Base-by-base conservation (phyloP, 169 alveolate genomes). In the Plasmodium vivax region DNA sequence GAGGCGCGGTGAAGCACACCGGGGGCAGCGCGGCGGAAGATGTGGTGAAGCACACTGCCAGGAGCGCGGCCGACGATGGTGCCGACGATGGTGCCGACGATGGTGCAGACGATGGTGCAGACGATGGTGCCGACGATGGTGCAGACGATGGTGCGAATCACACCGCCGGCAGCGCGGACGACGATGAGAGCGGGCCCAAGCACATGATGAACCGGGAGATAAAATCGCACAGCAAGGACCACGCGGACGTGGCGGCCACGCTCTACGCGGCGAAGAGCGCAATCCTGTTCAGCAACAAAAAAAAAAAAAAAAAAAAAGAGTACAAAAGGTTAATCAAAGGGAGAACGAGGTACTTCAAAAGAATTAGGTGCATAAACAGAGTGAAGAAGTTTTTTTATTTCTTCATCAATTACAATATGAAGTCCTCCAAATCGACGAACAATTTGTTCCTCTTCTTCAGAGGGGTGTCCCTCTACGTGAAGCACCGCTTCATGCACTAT, bases 351-450 rank as follows among this genome's bases (percentile, higher is more conserved):
- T 32, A 32, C 43, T 51, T 75, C 8, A 45, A 19, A n/a, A 32
- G 45, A 45, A 54, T 85, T 32, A 75, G 14, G 54, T 51, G 85
- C n/a, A 36, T 75, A 7, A 85, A 85, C 7, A 58, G 45, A 14
- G 72, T 90, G 47, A 90, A 90, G 74, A 90, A 58, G 14, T 10
- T 54, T 16, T 56, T 80, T 36, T 43, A 30, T 38, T 90, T 90
- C n/a, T 90, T 90, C 45, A 68, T 90, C 9, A 56, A 81, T 81
- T 90, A 90, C 72, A 90, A 80, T 90, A 90, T 90, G 82, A 81
- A 90, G 54, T 79, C 88, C n/a, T 68, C 94, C 10, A 90, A 80
- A 80, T 45, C 83, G 2, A 27, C 72, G 3, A 90, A 81, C 38
- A 90, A 58, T 80, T 8, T 81, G 6, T 80, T 80, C 27, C 62